Percentiles rank a stretch among this genome's conserved stretches.
These are phyloP conservation scores for Cyclocybe aegerita DNA, from an alignment of 768 basidiomycete genomes.

Conservation along the genomic window DNA sequence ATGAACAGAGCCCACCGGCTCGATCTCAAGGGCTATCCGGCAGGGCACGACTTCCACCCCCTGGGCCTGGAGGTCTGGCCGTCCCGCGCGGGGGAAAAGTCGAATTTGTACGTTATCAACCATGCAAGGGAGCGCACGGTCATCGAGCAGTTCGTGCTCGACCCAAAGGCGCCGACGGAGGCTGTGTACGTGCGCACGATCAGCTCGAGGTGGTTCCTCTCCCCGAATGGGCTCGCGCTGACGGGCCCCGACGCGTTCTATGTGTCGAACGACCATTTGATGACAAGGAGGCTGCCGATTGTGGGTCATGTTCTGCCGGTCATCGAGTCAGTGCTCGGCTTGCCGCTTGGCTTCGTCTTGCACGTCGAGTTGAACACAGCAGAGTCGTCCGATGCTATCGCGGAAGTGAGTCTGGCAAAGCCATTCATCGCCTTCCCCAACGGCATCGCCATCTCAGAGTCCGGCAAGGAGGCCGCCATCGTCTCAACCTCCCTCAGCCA, in stretches of 20 bases:
- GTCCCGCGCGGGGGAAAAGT: conserved; percentile 43
- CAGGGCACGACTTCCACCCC: conserved; percentile 66
- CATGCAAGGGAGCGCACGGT: conserved; percentile 61
- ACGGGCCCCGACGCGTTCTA: conserved; percentile 70
- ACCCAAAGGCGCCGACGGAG: conserved; percentile 38
- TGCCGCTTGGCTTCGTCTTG: conserved; percentile 61
- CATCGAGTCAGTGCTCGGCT: conserved; percentile 51
- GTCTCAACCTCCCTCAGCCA: conserved; percentile 49
- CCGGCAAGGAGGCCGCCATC: conserved; percentile 51
- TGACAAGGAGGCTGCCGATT: conserved; percentile 60
- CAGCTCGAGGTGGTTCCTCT: conserved; percentile 52
- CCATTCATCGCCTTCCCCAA: conserved; percentile 65
- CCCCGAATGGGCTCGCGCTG: conserved; percentile 67
- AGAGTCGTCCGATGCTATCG: conserved; percentile 22
- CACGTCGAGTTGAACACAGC: conserved; percentile 46
- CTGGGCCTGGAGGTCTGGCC: conserved; percentile 63
- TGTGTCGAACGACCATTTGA: conserved; percentile 69
- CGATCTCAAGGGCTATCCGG: conserved; percentile 51
- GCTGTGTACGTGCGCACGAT: conserved; percentile 64
- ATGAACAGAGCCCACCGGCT: conserved; percentile 36
- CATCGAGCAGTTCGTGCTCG: conserved; percentile 66
- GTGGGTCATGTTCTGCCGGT: conserved; percentile 53
- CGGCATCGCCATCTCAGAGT: conserved; percentile 60
- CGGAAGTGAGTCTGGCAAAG: conserved; percentile 37
- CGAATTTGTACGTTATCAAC: conserved; percentile 67